A percentile compares a stretch with the other conserved stretches of the same genome.
Conservation (phyloP, 495 filamentous ascomycete species). For the Penicillium paradoxum region DNA sequence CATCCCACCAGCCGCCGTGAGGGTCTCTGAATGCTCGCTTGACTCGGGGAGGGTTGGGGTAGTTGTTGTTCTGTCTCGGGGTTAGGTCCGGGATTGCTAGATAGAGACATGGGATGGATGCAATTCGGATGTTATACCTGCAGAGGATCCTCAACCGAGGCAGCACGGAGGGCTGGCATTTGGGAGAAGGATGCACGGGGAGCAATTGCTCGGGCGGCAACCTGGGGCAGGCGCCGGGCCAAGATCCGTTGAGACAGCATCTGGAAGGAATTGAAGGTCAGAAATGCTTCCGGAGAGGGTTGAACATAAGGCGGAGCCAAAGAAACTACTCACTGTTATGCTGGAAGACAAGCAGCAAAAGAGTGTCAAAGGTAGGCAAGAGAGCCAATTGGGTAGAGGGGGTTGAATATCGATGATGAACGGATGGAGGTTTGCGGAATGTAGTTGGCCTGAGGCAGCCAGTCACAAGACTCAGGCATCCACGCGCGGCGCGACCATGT, state of each 20-base stretch:
- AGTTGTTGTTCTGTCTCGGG: conserved; percentile 76
- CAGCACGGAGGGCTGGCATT: conserved; percentile 48
- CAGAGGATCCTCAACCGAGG: conserved; percentile 65
- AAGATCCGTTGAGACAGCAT: conserved; percentile 64
- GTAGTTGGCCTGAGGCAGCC: conserved; percentile 13
- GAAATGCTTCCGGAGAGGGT: not conserved
- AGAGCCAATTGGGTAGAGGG: conserved; percentile 19
- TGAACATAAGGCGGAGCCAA: not conserved
- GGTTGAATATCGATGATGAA: conserved; percentile 30
- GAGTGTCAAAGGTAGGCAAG: conserved; percentile 21
- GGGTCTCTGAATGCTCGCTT: conserved; percentile 91
- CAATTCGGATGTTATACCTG: conserved; percentile 54
- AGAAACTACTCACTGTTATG: conserved; percentile 25
- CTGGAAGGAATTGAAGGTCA: conserved; percentile 33
- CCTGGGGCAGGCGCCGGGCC: conserved; percentile 43
- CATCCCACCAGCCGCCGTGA: conserved; percentile 93
- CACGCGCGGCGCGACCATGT: conserved; percentile 30
- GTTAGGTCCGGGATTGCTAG: conserved; percentile 7
- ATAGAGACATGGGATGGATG: conserved; percentile 1
- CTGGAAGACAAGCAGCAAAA: conserved; percentile 25
- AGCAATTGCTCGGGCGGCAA: conserved; percentile 43
- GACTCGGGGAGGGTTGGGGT: conserved; percentile 75
- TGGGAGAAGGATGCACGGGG: conserved; percentile 51
- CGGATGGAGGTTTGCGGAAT: conserved; percentile 33
- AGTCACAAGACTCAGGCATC: conserved; percentile 12